Evolutionary conservation across 495 filamentous ascomycete species (phyloP).

Genomic region (Xanthoparmelia taractica): DNA sequence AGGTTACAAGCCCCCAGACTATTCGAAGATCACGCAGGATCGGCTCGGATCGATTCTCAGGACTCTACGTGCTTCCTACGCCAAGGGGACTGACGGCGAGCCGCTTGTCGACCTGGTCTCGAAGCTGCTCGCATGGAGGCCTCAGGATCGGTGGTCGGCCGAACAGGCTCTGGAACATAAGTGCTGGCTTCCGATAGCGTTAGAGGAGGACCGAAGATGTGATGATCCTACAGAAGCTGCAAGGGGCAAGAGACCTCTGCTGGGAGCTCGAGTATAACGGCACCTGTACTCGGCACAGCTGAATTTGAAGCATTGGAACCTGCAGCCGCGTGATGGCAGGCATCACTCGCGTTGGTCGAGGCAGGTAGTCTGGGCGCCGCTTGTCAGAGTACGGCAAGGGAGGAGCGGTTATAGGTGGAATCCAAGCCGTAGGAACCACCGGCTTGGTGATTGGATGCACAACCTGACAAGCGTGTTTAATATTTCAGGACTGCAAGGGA

Average conservation of each 20-base stretch:
- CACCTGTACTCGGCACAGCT: slow-evolving; percentile 18
- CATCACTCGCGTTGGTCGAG: slow-evolving; percentile 25
- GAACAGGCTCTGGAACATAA: slow-evolving; percentile 8
- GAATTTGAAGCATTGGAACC: slow-evolving; percentile 19
- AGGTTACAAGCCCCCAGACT: background rate
- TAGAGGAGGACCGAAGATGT: slow-evolving; percentile 3
- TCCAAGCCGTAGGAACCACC: slow-evolving; percentile 17
- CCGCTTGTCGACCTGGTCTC: slow-evolving; percentile 8
- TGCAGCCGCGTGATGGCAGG: slow-evolving; percentile 20
- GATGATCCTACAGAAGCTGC: slow-evolving; percentile 3
- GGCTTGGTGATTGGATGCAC: slow-evolving; percentile 11
- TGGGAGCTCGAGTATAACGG: background rate
- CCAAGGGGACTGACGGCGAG: slow-evolving; percentile 1
- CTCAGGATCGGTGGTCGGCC: slow-evolving; percentile 8
- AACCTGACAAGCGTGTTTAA: background rate
- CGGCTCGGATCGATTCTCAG: slow-evolving; percentile 1
- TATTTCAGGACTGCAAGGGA: background rate
- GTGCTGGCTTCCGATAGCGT: slow-evolving; percentile 1
- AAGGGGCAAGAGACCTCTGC: background rate
- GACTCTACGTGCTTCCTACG: slow-evolving; percentile 3
- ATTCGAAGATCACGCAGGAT: slow-evolving; percentile 12
- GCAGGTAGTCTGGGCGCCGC: slow-evolving; percentile 28
- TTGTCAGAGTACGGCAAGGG: slow-evolving; percentile 31
- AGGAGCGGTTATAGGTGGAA: slow-evolving; percentile 25
- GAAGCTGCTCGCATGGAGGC: slow-evolving; percentile 10